Evolutionary conservation across 2,329 filamentous ascomycete genomes (phyloP), one percentile per base, ranked within the genome.

Genomic region (Ascosphaera apis): DNA sequence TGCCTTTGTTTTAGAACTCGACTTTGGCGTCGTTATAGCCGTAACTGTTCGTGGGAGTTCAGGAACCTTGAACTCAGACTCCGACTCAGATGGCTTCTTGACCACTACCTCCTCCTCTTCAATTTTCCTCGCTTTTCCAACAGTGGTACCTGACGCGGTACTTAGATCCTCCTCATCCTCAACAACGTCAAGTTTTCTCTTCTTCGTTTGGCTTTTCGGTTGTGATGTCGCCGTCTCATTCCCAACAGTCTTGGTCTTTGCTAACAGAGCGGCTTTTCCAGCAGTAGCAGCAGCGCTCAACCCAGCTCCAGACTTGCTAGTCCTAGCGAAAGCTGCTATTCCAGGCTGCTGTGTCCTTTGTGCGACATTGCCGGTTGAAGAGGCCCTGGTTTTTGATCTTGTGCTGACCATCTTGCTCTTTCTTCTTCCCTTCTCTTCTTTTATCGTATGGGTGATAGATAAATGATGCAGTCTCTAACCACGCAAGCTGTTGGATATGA

Each of bases 381-480:
- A 4, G 7, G 15, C 13, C 17, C 13, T 17, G 7, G 6, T 33
- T 18, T 33, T 33, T n/a, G 31, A 33, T 33, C 31, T 17, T 4
- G 31, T 33, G 31, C 31, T 33, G 31, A 33, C 31, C 31, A 33
- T 33, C 31, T 18, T 33, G 13, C 31, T 15, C 31, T 32, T 17
- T 15, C 13, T 5, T 6, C 21, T 25, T 25, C 11, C 21, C 11
- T 25, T 5, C 11, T 30, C 9, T 30, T 30, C n/a, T 13, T 4
- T 30, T n/a, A 6, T 30, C 27, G 12, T 5, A 12, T n/a, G 9
- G 5, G 5, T 11, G 19, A 4, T 4, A 30, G 9, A 12, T 5
- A 4, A 30, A n/a, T 4, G 4, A 30, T 30, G 27, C 27, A 30
- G 5, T 30, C 9, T 4, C 4, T 6, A 30, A 6, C n/a, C 27